Percentiles rank a stretch among this genome's conserved stretches.
These are phyloP conservation scores for Boletus smithii DNA, from an alignment of 1,284 basidiomycete species.

Conservation along the genomic window DNA sequence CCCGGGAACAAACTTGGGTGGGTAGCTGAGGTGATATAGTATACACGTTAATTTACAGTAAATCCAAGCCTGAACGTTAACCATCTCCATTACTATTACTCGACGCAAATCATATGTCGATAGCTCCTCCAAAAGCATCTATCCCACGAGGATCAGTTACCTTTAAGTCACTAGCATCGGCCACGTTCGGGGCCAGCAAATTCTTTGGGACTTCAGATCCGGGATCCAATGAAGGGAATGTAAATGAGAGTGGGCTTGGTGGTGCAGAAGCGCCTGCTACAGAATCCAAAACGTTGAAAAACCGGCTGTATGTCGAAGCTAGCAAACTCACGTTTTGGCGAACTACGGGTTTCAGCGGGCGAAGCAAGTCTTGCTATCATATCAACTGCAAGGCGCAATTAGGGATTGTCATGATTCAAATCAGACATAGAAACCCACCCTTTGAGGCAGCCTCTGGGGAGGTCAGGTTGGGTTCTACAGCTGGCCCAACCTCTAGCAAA, in stretches of 20 bases:
- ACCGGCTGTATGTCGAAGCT: no score
- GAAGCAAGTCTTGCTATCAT: background rate
- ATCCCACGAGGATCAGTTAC: background rate
- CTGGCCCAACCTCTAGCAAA: no score
- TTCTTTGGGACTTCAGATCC: background rate
- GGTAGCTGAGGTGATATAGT: no score
- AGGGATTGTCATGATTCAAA: no score
- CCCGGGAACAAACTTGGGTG: no score
- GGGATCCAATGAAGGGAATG: background rate
- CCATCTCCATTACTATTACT: no score
- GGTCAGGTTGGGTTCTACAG: no score
- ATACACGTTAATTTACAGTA: no score
- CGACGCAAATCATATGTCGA: background rate
- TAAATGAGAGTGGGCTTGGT: background rate
- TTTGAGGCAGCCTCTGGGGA: background rate
- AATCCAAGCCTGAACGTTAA: no score
- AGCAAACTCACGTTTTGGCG: background rate
- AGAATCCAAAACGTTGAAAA: no score
- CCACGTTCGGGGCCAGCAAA: background rate
- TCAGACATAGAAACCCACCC: no score
- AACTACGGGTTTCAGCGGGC: background rate
- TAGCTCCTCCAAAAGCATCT: background rate
- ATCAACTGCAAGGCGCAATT: background rate
- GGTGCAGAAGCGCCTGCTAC: background rate
- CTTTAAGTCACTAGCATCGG: background rate